phyloP scores from a whole-genome alignment of 306 rosid genomes.

The Dalbergia cultrata region DNA sequence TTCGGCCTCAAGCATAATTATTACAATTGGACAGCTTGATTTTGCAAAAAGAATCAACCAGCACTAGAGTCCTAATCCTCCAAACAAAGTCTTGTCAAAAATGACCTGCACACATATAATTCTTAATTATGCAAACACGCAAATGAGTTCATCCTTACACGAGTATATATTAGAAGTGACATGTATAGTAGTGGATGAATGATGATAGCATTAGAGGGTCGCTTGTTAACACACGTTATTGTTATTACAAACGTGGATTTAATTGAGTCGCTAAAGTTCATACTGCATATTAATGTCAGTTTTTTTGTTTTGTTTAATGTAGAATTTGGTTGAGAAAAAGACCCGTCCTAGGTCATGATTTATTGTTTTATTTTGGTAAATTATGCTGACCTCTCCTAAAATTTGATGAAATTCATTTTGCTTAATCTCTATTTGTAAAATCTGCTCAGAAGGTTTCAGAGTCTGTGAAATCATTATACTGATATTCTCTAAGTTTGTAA shows the following conservation, averaged over 20 bases:
- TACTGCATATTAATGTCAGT: too few relatives aligned
- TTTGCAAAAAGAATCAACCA: background rate
- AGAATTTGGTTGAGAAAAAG: too few relatives aligned
- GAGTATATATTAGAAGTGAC: background rate
- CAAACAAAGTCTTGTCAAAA: background rate
- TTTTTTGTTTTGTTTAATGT: too few relatives aligned
- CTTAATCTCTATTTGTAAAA: too few relatives aligned
- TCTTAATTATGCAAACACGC: background rate
- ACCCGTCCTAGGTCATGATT: too few relatives aligned
- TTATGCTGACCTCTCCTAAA: too few relatives aligned
- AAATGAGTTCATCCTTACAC: background rate
- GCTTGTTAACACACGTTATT: background rate
- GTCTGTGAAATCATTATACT: too few relatives aligned
- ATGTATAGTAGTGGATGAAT: background rate
- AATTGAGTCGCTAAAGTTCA: too few relatives aligned
- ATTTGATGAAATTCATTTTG: too few relatives aligned
- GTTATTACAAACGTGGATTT: background rate
- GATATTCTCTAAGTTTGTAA: too few relatives aligned
- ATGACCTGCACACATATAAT: background rate
- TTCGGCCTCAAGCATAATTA: background rate
- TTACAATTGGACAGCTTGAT: background rate
- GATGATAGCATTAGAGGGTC: background rate
- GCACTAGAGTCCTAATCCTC: background rate
- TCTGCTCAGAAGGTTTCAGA: too few relatives aligned
- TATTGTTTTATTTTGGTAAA: too few relatives aligned